phyloP scores from a whole-genome alignment of 805 yeast genomes.

The Lipomyces lipofer region DNA sequence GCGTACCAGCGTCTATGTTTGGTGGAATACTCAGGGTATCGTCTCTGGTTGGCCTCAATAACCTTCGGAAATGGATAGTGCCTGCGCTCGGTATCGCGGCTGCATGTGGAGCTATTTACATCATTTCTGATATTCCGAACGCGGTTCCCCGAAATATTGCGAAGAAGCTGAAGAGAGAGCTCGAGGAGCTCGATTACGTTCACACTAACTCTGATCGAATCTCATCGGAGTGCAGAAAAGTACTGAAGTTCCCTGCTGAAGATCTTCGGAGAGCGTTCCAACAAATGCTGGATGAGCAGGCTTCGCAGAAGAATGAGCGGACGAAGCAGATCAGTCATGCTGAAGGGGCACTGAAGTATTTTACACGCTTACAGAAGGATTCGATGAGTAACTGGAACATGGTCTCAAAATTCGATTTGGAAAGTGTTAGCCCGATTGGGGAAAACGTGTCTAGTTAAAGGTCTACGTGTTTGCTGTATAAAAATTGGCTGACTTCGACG shows the following conservation, averaged over 20 bases:
- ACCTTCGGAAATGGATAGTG: constrained; percentile 47
- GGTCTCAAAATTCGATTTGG: constrained; percentile 23
- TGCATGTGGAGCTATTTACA: constrained; percentile 58
- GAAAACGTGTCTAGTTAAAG: too few relatives aligned
- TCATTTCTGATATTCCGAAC: constrained; percentile 79
- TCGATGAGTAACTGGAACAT: constrained; percentile 13
- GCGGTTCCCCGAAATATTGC: constrained; percentile 86
- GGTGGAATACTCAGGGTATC: constrained; percentile 9
- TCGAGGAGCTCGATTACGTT: constrained; percentile 71
- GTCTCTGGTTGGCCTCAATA: constrained; percentile 11
- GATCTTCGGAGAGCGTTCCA: constrained; percentile 76
- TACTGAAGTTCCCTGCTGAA: constrained; percentile 75
- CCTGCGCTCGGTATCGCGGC: constrained; percentile 56
- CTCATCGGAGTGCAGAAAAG: constrained; percentile 77
- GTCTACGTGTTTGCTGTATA: too few relatives aligned
- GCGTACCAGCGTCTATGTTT: constrained; percentile 20
- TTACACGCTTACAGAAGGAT: constrained; percentile 50
- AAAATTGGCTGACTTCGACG: too few relatives aligned
- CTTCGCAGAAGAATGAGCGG: constrained; percentile 56
- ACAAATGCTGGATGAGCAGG: constrained; percentile 60
- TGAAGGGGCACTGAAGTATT: constrained; percentile 56
- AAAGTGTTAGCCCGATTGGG: too few relatives aligned
- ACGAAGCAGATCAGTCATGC: constrained; percentile 55
- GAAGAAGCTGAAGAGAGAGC: constrained; percentile 61
- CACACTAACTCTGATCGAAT: constrained; percentile 76